A percentile compares a stretch with the other conserved stretches of the same genome.
These are phyloP conservation scores for Petunia hybrid DNA, from an alignment of 305 asterid genomes.

Conservation along the genomic window DNA sequence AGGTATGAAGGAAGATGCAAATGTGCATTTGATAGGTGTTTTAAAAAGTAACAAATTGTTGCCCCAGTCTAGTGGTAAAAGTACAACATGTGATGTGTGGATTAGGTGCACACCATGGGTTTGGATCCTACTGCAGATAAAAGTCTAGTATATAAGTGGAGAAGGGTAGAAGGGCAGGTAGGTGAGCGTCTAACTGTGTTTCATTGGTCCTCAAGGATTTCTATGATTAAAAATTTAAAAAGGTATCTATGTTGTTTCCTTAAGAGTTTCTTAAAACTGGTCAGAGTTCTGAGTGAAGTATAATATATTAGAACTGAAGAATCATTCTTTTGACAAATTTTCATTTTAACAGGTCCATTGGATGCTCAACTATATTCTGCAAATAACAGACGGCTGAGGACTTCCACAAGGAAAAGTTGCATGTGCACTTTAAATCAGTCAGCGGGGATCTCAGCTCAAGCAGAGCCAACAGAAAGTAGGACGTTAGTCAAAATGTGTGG, in stretches of 20 bases:
- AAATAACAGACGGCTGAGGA: conserved; percentile 12
- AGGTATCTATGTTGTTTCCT: neutral
- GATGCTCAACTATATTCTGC: conserved; percentile 40
- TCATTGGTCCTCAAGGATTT: no score
- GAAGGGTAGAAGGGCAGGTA: no score
- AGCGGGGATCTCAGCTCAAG: conserved; percentile 39
- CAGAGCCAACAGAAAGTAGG: conserved; percentile 43
- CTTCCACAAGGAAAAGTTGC: conserved; percentile 42
- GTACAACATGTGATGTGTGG: no score
- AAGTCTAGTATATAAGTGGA: no score
- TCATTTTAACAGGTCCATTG: conserved; percentile 47
- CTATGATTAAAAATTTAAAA: no score
- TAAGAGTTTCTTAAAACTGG: neutral
- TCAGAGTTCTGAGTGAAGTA: neutral
- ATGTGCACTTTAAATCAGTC: conserved; percentile 46
- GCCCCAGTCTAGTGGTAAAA: no score
- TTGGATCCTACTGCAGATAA: no score
- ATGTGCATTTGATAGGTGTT: conserved; percentile 7
- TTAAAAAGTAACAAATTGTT: neutral
- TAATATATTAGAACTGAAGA: conserved; percentile 10
- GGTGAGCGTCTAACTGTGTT: no score
- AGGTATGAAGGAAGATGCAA: neutral
- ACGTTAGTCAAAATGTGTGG: conserved; percentile 96
- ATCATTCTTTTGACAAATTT: neutral
- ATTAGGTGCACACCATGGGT: no score